phyloP scores from a whole-genome alignment of 1,284 basidiomycete species.

The Rhodotorula sp. region DNA sequence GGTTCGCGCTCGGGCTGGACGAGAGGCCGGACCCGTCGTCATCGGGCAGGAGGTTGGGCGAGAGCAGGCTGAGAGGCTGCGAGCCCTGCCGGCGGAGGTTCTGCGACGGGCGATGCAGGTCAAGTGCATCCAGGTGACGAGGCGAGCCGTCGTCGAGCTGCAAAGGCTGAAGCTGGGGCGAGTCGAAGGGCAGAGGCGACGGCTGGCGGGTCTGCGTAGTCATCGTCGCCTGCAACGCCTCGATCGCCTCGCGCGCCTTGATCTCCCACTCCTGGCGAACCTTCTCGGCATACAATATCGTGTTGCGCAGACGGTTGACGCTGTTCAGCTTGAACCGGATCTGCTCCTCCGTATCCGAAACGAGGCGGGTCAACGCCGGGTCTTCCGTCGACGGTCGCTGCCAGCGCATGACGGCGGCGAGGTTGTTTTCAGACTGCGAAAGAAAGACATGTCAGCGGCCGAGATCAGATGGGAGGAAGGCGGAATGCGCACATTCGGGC shows the following conservation, averaged over 20 bases:
- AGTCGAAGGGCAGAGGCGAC: constrained; percentile 53
- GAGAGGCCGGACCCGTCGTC: constrained; percentile 20
- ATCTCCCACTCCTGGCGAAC: constrained; percentile 97
- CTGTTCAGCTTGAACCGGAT: constrained; percentile 92
- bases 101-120: constrained; percentile 43
- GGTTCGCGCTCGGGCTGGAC: constrained; percentile 52
- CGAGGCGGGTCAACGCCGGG: constrained; percentile 73
- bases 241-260: constrained; percentile 67
- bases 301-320: constrained; percentile 95
- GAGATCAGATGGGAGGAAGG: neutral
- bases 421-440: constrained; percentile 69
- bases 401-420: constrained; percentile 79
- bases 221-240: constrained; percentile 57
- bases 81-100: constrained; percentile 38
- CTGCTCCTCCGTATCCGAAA: constrained; percentile 80
- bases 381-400: constrained; percentile 80
- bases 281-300: constrained; percentile 95
- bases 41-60: constrained; percentile 15
- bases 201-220: constrained; percentile 54
- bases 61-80: constrained; percentile 40
- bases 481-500: constrained; percentile 49
- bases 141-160: constrained; percentile 23
- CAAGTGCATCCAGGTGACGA: constrained; percentile 26
- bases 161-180: constrained; percentile 46
- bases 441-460: constrained; percentile 48